Conservation (phyloP, 2,329 filamentous ascomycete genomes). For the Ophiostoma montium region DNA sequence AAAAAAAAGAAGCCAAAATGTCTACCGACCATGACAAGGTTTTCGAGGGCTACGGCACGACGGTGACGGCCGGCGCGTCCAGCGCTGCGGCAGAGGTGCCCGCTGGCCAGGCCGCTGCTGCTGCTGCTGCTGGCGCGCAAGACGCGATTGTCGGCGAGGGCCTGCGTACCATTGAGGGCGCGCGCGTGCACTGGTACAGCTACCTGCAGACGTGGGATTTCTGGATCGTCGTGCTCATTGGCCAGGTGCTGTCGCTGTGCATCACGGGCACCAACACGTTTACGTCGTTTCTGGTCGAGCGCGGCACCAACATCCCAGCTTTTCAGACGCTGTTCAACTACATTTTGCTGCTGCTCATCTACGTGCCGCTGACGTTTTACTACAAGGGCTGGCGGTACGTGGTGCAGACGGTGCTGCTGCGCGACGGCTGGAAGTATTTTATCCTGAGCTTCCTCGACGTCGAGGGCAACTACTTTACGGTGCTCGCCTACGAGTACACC, state of each 20-base stretch:
- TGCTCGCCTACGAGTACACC: slow-evolving; percentile 84
- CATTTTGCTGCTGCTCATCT: slow-evolving; percentile 66
- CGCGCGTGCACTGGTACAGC: slow-evolving; percentile 45
- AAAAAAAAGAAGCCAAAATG: not conserved
- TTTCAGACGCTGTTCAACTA: slow-evolving; percentile 98
- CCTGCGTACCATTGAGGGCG: slow-evolving; percentile 40
- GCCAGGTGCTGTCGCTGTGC: slow-evolving; percentile 75
- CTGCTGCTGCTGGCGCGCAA: slow-evolving; percentile 12
- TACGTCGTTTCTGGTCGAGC: slow-evolving; percentile 52
- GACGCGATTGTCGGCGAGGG: slow-evolving; percentile 33
- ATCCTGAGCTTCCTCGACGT: slow-evolving; percentile 90
- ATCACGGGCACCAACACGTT: slow-evolving; percentile 92
- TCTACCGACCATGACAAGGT: slow-evolving; percentile 6
- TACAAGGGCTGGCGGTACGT: slow-evolving; percentile 64
- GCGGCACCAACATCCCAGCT: slow-evolving; percentile 69
- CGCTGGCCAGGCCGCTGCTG: slow-evolving; percentile 14
- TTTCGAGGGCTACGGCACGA: slow-evolving; percentile 2
- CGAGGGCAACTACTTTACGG: slow-evolving; percentile 95
- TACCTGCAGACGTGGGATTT: slow-evolving; percentile 80
- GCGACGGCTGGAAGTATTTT: slow-evolving; percentile 85
- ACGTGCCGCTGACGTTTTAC: slow-evolving; percentile 66
- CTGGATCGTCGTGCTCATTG: slow-evolving; percentile 67
- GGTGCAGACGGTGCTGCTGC: slow-evolving; percentile 40
- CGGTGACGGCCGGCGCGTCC: not conserved
- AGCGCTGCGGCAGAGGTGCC: not conserved